These are phyloP conservation scores for Groenewaldozyma sp. DNA, from an alignment of 1,139 yeast species.

Conservation along the genomic window DNA sequence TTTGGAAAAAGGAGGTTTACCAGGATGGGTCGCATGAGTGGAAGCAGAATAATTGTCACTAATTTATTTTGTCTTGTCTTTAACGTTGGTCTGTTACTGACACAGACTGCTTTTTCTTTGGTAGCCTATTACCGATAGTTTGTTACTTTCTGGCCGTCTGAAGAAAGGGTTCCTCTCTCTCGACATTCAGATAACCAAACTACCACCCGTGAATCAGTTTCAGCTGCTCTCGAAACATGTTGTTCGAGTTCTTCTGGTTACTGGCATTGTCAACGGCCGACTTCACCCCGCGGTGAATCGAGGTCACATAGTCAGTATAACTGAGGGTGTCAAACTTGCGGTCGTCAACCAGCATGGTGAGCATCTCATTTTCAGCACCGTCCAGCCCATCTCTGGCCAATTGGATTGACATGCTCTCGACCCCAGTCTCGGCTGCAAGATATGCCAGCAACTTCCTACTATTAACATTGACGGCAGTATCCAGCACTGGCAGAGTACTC, in stretches of 20 bases:
- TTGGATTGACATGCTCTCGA: slow-evolving; percentile 42
- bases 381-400: slow-evolving; percentile 61
- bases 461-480: slow-evolving; percentile 61
- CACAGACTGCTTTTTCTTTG: no score
- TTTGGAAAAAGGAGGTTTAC: no score
- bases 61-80: no score
- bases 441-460: slow-evolving; percentile 51
- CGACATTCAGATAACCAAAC: no score
- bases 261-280: slow-evolving; percentile 18
- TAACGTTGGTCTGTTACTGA: no score
- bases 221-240: slow-evolving; percentile 14
- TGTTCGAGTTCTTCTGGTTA: slow-evolving; percentile 11
- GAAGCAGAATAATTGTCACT: no score
- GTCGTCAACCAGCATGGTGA: slow-evolving; percentile 66
- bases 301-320: slow-evolving; percentile 25
- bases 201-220: slow-evolving; percentile 13
- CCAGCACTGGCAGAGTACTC: slow-evolving; percentile 60
- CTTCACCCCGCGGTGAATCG: slow-evolving; percentile 29
- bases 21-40: no score
- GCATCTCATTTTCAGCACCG: slow-evolving; percentile 49
- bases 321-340: slow-evolving; percentile 33
- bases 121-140: no score
- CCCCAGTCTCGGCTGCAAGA: slow-evolving; percentile 38
- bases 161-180: no score
- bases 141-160: no score